These are phyloP conservation scores for Colletotrichum chrysophilum DNA, from an alignment of 2,329 filamentous ascomycete species.

Conservation along the genomic window DNA sequence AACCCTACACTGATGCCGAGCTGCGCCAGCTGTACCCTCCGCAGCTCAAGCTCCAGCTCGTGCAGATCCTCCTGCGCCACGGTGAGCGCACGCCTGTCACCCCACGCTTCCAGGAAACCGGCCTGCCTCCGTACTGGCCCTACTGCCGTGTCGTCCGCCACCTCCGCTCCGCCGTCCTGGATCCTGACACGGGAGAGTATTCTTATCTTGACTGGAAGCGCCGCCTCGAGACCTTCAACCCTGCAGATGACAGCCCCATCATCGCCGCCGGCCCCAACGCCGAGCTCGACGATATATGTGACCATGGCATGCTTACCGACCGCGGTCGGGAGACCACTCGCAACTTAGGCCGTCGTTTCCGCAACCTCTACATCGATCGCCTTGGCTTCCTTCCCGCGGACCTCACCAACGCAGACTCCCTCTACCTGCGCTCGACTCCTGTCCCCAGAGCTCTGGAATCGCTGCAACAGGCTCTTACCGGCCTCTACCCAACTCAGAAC, in stretches of 20 bases:
- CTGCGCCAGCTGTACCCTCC: conserved; percentile 81
- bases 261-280: conserved; percentile 71
- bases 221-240: conserved; percentile 82
- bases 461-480: conserved; percentile 76
- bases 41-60: conserved; percentile 81
- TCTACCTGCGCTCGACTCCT: conserved; percentile 78
- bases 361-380: conserved; percentile 76
- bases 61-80: conserved; percentile 85
- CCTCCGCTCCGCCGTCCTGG: conserved; percentile 61
- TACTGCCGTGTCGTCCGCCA: conserved; percentile 83
- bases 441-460: conserved; percentile 80
- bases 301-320: conserved; percentile 78
- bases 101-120: conserved; percentile 83
- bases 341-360: conserved; percentile 70
- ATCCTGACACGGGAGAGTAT: conserved; percentile 43
- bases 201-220: conserved; percentile 66
- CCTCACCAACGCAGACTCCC: conserved; percentile 56
- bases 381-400: conserved; percentile 71
- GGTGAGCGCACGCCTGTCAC: conserved; percentile 85
- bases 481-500: conserved; percentile 69
- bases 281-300: conserved; percentile 82
- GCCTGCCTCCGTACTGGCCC: conserved; percentile 78
- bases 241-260: conserved; percentile 67
- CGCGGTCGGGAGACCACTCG: conserved; percentile 75
- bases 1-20: conserved; percentile 82